A percentile compares a stretch with the other conserved stretches of the same genome.
Evolutionary conservation across 805 yeast genomes (phyloP).

Genomic region (Candida insectorum): DNA sequence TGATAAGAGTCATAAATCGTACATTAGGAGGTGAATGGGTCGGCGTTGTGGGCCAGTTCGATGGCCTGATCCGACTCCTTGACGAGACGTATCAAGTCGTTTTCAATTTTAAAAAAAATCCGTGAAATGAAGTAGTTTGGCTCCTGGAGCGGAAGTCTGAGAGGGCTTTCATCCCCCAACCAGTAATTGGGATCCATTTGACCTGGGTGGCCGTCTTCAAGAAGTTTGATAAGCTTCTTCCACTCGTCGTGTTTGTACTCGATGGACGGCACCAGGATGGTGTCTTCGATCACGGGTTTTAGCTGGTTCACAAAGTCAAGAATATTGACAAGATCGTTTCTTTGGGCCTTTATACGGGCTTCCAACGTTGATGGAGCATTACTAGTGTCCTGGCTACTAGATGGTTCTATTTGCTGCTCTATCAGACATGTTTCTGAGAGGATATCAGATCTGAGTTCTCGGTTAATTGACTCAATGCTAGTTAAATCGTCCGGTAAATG

Average conservation of each 20-base stretch:
- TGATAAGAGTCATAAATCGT: too few species aligned
- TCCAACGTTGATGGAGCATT: slow-evolving; percentile 1
- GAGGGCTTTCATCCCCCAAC: slow-evolving; percentile 66
- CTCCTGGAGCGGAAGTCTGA: slow-evolving; percentile 66
- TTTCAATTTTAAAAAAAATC: slow-evolving; percentile 23
- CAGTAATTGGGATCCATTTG: slow-evolving; percentile 39
- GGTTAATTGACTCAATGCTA: slow-evolving; percentile 4
- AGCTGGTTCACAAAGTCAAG: slow-evolving; percentile 26
- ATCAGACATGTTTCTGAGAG: background rate
- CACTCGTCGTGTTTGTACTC: slow-evolving; percentile 52
- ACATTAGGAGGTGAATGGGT: too few species aligned
- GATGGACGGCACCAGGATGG: slow-evolving; percentile 38
- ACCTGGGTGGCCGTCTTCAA: background rate
- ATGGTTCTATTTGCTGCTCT: too few species aligned
- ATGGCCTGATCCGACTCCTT: slow-evolving; percentile 5
- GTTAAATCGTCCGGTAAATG: too few species aligned
- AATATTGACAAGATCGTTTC: slow-evolving; percentile 17
- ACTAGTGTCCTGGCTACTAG: background rate
- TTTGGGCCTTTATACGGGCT: slow-evolving; percentile 10
- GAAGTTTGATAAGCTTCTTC: slow-evolving; percentile 20
- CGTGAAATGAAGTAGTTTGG: slow-evolving; percentile 55
- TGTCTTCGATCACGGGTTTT: slow-evolving; percentile 28
- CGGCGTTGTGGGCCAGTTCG: too few species aligned
- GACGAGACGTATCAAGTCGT: slow-evolving; percentile 15
- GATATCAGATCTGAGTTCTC: slow-evolving; percentile 2